Evolutionary conservation across 2,329 filamentous ascomycete genomes (phyloP).

Genomic region (Penicillium olsonii): DNA sequence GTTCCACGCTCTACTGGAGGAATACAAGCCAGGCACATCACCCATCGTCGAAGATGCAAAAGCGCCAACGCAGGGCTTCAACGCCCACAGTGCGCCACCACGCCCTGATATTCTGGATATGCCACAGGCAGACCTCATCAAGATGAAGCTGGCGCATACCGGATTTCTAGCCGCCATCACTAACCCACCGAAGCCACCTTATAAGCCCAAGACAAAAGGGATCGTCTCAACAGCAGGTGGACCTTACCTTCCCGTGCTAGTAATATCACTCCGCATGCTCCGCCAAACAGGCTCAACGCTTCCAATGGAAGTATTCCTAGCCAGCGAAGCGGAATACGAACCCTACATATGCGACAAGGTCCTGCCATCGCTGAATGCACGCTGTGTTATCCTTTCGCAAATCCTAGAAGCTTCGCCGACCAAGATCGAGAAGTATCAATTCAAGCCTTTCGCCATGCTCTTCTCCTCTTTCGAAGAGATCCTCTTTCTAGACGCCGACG

Average conservation of each 20-base stretch:
- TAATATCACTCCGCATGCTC: conserved; percentile 50
- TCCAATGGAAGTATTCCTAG: conserved; percentile 51
- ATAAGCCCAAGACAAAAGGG: conserved; percentile 38
- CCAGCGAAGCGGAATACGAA: conserved; percentile 44
- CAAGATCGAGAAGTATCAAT: conserved; percentile 48
- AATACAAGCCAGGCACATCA: conserved; percentile 32
- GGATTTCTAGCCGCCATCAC: conserved; percentile 36
- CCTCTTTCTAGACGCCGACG: conserved; percentile 53
- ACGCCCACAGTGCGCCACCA: conserved; percentile 26
- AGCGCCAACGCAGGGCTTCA: conserved; percentile 30
- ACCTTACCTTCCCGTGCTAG: conserved; percentile 45
- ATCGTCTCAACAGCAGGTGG: conserved; percentile 51
- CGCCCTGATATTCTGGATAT: conserved; percentile 37
- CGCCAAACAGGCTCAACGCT: conserved; percentile 45
- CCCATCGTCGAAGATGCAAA: conserved; percentile 30
- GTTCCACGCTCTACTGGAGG: conserved; percentile 34
- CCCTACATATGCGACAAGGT: conserved; percentile 45
- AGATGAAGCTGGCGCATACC: conserved; percentile 37
- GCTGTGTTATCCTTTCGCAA: conserved; percentile 48
- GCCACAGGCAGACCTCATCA: conserved; percentile 28
- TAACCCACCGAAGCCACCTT: conserved; percentile 33
- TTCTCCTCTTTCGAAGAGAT: conserved; percentile 54
- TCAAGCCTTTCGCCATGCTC: conserved; percentile 52
- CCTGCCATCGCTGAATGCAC: conserved; percentile 45
- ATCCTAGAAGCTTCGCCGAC: conserved; percentile 37